Conservation (phyloP, 2,329 filamentous ascomycete species). For the Alternaria viburni region DNA sequence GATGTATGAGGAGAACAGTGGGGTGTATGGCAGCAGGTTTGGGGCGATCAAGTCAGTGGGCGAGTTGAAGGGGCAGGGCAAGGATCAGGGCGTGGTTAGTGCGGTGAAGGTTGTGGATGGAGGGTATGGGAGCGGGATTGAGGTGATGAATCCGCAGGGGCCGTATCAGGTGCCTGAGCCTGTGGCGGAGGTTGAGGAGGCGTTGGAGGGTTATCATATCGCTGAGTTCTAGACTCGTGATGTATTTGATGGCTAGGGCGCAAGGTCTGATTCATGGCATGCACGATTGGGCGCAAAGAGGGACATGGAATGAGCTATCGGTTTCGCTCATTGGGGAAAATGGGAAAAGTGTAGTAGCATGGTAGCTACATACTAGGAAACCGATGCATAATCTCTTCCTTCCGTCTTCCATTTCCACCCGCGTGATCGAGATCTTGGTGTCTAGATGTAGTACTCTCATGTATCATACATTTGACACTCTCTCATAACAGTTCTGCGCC, state of each 20-base stretch:
- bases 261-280: not conserved
- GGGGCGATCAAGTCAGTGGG: constrained; percentile 33
- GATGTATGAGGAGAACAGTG: constrained; percentile 37
- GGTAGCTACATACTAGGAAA: not conserved
- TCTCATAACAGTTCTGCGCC: not conserved
- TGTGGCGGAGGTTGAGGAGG: constrained; percentile 21
- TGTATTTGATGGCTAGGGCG: not conserved
- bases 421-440: not conserved
- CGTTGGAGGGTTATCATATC: constrained; percentile 4
- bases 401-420: not conserved
- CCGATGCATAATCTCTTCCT: not conserved
- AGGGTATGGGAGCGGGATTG: not conserved
- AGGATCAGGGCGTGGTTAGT: not conserved
- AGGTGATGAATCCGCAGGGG: constrained; percentile 19
- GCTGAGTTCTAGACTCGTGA: not conserved
- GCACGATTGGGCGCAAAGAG: not conserved
- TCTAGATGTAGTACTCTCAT: not conserved
- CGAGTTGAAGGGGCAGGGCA: constrained; percentile 19
- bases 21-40: constrained; percentile 37
- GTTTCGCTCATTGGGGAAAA: not conserved
- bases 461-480: not conserved
- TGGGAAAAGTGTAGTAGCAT: not conserved
- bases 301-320: not conserved
- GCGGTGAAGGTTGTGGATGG: not conserved
- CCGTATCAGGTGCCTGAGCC: constrained; percentile 23